These are phyloP conservation scores for Wickerhamiella parazyma DNA, from an alignment of 805 yeast species.

Conservation along the genomic window DNA sequence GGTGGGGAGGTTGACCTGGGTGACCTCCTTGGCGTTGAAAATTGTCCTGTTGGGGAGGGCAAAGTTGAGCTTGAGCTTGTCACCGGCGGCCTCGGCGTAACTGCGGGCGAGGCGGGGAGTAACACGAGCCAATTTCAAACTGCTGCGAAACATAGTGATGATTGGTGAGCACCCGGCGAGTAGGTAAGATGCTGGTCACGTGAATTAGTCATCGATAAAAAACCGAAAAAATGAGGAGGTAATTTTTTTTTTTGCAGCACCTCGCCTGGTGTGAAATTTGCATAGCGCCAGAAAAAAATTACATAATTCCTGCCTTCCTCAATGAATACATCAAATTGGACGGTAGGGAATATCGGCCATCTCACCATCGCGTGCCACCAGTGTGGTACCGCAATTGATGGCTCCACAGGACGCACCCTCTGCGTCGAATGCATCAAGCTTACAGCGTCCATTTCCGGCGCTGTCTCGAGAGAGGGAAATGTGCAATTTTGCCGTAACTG, in stretches of 20 bases:
- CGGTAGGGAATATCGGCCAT: conserved; percentile 5
- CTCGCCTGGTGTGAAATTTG: background rate
- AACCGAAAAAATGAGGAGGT: too few relatives aligned
- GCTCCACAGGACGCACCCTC: conserved; percentile 81
- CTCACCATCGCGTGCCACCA: conserved; percentile 83
- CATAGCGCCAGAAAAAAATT: background rate
- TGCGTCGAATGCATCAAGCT: conserved; percentile 94
- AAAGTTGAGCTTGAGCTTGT: conserved; percentile 71
- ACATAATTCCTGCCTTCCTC: too few relatives aligned
- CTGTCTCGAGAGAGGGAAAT: conserved; percentile 76
- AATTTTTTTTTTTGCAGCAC: background rate
- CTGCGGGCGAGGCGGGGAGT: conserved; percentile 26
- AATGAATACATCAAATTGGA: conserved; percentile 8
- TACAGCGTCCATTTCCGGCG: conserved; percentile 86
- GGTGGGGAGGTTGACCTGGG: conserved; percentile 91
- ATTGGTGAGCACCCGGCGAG: conserved; percentile 5
- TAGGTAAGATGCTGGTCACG: background rate
- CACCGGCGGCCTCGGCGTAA: conserved; percentile 80
- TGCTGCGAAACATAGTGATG: conserved; percentile 12
- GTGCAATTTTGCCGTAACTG: conserved; percentile 93
- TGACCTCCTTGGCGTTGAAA: conserved; percentile 23
- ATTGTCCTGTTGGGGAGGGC: conserved; percentile 59
- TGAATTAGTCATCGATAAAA: too few relatives aligned
- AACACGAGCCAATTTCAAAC: conserved; percentile 20
- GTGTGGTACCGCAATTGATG: conserved; percentile 98